Conservation (phyloP, 73 alveolate genomes). For the Paramecium tetraurelia region DNA sequence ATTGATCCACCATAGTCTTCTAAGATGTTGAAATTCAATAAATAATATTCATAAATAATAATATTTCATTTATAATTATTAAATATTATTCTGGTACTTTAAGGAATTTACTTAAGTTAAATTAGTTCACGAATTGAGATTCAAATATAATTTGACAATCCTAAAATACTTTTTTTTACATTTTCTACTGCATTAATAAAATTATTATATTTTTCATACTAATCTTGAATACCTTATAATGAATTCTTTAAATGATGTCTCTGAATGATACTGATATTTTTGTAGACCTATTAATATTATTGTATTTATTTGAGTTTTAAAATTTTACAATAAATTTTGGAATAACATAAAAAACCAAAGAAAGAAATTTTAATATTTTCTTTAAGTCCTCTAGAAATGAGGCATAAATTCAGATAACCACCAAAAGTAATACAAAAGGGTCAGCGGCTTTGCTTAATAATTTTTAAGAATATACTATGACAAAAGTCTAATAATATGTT, state of each 20-base stretch:
- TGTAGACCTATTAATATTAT: background rate
- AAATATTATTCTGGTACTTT: background rate
- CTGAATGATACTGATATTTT: background rate
- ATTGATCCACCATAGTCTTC: conserved; percentile 4
- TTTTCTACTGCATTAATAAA: background rate
- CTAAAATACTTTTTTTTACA: background rate
- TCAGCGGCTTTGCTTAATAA: background rate
- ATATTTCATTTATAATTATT: background rate
- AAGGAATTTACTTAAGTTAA: background rate
- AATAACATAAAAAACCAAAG: background rate
- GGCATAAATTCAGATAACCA: background rate
- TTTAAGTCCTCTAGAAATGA: background rate
- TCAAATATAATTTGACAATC: background rate
- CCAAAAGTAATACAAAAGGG: background rate
- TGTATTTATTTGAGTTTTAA: background rate
- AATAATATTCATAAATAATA: background rate
- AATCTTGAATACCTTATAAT: no score
- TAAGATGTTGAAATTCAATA: background rate
- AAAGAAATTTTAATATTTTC: background rate
- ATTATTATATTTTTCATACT: background rate
- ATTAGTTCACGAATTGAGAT: background rate
- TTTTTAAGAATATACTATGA: background rate
- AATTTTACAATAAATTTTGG: background rate
- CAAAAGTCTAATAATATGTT: no score
- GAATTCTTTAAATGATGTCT: background rate